Percentiles rank a stretch among this genome's conserved stretches.
phyloP scores from a whole-genome alignment of 1,139 yeast species.

The Candida sanyaensis region DNA sequence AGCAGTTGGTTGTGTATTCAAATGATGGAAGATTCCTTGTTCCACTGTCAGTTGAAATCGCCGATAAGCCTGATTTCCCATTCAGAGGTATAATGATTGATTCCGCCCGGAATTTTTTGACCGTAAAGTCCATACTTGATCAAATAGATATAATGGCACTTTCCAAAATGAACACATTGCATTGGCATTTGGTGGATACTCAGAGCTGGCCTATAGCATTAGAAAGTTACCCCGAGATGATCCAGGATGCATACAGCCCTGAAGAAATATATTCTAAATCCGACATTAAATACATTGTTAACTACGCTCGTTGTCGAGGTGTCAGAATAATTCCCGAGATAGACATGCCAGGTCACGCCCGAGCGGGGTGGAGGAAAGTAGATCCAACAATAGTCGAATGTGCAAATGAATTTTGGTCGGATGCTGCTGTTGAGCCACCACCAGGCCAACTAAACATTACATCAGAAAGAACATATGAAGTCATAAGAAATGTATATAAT shows the following conservation, averaged over 20 bases:
- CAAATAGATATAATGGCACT: constrained; percentile 47
- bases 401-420: constrained; percentile 25
- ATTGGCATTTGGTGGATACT: constrained; percentile 49
- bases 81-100: constrained; percentile 51
- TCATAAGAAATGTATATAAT: constrained; percentile 34
- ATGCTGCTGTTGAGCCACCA: constrained; percentile 46
- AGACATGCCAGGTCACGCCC: constrained; percentile 52
- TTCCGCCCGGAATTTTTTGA: constrained; percentile 42
- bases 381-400: constrained; percentile 38
- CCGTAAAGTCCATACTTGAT: constrained; percentile 29
- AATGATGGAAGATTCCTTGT: constrained; percentile 21
- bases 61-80: constrained; percentile 41
- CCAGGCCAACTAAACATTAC: constrained; percentile 49
- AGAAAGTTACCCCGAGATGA: constrained; percentile 40
- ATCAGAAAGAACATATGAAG: constrained; percentile 34
- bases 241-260: constrained; percentile 42
- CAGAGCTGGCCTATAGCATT: constrained; percentile 50
- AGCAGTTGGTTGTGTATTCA: constrained; percentile 39
- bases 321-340: constrained; percentile 49
- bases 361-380: constrained; percentile 45
- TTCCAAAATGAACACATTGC: constrained; percentile 44
- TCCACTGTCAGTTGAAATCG: constrained; percentile 36
- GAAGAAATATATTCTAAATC: constrained; percentile 34
- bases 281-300: constrained; percentile 33
- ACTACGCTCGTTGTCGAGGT: constrained; percentile 41